Evolutionary conservation across 2,329 filamentous ascomycete species (phyloP).

Genomic region (Curvularia sp.): DNA sequence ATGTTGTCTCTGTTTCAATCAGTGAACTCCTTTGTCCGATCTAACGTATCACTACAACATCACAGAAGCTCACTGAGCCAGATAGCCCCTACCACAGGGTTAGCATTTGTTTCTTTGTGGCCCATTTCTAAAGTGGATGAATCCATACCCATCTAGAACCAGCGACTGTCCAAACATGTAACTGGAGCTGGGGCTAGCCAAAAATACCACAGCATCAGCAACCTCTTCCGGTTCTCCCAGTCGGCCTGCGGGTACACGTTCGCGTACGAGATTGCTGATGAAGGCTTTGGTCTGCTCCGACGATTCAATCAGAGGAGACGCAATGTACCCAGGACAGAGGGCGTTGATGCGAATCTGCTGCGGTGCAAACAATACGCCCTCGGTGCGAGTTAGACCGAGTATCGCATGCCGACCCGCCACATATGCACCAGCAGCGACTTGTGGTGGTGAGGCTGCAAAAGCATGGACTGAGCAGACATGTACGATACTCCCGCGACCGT

Average conservation of each 20-base stretch:
- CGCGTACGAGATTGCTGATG: no score
- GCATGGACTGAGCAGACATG: constrained; percentile 50
- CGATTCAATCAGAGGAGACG: no score
- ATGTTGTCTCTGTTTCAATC: neutral
- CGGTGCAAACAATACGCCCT: constrained; percentile 59
- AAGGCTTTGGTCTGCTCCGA: no score
- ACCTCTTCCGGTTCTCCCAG: no score
- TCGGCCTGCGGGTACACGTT: no score
- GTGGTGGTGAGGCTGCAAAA: no score
- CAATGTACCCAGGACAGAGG: no score
- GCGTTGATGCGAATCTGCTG: constrained; percentile 62
- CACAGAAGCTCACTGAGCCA: constrained; percentile 7
- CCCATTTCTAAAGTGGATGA: neutral
- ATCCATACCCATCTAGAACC: neutral
- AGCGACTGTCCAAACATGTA: no score
- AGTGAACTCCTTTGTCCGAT: neutral
- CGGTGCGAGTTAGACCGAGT: constrained; percentile 58
- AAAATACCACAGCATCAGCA: no score
- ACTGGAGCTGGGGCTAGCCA: no score
- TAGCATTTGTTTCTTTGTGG: constrained; percentile 1
- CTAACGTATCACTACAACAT: neutral
- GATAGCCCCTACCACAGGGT: constrained; percentile 5
- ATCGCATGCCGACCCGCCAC: constrained; percentile 59
- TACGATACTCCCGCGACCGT: constrained; percentile 57
- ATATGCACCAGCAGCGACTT: constrained; percentile 49